Conservation (phyloP, 2,329 filamentous ascomycete species). For the Fusarium pseudoanthophilum region DNA sequence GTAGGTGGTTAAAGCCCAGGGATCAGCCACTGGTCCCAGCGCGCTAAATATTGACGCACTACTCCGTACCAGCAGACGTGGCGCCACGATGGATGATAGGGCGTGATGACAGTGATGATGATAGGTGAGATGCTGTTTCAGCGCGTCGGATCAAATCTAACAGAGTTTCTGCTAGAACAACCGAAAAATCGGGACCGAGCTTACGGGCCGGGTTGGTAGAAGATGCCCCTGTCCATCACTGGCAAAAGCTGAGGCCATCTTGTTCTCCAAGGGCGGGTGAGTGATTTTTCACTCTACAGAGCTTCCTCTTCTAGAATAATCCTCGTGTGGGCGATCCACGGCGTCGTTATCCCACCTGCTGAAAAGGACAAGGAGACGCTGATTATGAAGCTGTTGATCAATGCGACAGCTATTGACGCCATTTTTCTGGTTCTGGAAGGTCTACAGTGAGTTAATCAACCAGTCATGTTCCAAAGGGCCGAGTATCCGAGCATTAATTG, state of each 20-base stretch:
- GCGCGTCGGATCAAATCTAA: background rate
- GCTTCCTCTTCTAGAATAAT: conserved; percentile 7
- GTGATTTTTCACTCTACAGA: background rate
- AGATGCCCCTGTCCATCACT: conserved; percentile 1
- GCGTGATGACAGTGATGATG: background rate
- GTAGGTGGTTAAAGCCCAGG: conserved; percentile 10
- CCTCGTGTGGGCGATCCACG: background rate
- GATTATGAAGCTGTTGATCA: background rate
- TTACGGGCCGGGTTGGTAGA: background rate
- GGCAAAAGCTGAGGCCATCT: background rate
- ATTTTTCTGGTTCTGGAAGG: background rate
- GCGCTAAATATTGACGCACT: conserved; percentile 1
- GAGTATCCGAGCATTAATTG: background rate
- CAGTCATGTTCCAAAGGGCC: background rate
- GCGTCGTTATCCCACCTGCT: background rate
- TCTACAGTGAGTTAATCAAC: background rate
- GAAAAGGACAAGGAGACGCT: background rate
- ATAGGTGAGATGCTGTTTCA: conserved; percentile 1
- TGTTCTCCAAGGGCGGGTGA: background rate
- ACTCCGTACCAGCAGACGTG: background rate
- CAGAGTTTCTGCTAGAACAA: background rate
- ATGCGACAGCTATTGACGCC: background rate
- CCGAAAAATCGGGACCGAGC: background rate
- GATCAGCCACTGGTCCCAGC: conserved; percentile 9
- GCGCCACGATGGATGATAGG: conserved; percentile 14